Conservation (phyloP, 2,329 filamentous ascomycete genomes). For the Phaeomoniella chlamydospora region DNA sequence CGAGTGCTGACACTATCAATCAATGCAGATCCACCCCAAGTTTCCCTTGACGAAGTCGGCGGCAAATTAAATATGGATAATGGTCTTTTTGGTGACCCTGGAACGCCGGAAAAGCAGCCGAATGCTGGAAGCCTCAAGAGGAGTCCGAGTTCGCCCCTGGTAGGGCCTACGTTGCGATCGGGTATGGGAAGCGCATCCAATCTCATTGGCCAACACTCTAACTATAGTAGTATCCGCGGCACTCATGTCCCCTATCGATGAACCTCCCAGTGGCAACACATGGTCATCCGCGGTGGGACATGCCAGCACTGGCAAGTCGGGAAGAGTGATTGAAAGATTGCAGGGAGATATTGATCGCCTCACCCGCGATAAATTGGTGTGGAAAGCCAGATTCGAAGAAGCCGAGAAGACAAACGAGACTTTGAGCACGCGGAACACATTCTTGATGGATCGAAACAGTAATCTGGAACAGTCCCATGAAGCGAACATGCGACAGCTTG, state of each 20-base stretch:
- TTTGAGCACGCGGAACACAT: conserved; percentile 27
- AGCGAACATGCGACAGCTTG: conserved; percentile 28
- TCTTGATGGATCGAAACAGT: conserved; percentile 28
- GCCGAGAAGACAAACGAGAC: conserved; percentile 30
- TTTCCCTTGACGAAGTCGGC: not conserved
- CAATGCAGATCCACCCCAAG: not conserved
- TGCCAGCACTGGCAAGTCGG: conserved; percentile 31
- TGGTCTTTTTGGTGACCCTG: not conserved
- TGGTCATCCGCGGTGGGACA: conserved; percentile 36
- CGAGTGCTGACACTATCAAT: not conserved
- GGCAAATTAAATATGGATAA: not conserved
- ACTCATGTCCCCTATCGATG: conserved; percentile 6
- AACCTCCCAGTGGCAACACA: conserved; percentile 16
- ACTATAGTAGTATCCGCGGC: not conserved
- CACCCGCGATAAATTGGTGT: conserved; percentile 29
- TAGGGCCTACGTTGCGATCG: not conserved
- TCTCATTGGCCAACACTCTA: not conserved
- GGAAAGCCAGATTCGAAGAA: conserved; percentile 30
- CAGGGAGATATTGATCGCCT: conserved; percentile 35
- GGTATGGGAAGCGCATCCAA: not conserved
- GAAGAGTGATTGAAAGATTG: conserved; percentile 34
- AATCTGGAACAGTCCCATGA: conserved; percentile 32
- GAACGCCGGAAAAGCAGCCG: not conserved
- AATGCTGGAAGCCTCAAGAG: not conserved
- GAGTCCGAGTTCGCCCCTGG: not conserved